A percentile compares a stretch with the other conserved stretches of the same genome.
These are phyloP conservation scores for Vitis hybrid DNA, from an alignment of 177 flowering plant genomes.

Conservation along the genomic window DNA sequence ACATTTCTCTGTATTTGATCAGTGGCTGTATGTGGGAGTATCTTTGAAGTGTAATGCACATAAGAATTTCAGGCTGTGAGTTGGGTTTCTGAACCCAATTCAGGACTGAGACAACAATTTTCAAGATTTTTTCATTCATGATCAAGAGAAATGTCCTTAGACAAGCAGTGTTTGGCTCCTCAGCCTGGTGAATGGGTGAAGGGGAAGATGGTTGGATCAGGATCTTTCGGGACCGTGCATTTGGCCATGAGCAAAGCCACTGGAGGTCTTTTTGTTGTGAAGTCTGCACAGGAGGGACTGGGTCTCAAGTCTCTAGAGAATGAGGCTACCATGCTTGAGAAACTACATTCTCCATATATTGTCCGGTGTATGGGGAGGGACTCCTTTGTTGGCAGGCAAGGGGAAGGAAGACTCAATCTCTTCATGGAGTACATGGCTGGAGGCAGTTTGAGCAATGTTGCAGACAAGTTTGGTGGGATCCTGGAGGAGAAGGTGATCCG, in stretches of 20 bases:
- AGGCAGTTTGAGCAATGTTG: conserved; percentile 49
- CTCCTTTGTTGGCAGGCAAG: conserved; percentile 10
- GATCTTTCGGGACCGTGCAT: conserved; percentile 47
- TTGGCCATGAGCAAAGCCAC: conserved; percentile 46
- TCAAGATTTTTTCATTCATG: background rate
- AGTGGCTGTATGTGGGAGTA: too few species aligned
- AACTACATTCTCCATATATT: conserved; percentile 47
- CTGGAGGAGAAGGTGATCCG: conserved; percentile 48
- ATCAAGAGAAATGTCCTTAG: conserved; percentile 24
- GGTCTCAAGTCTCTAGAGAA: conserved; percentile 30
- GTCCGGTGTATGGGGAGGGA: conserved; percentile 47
- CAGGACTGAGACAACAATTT: background rate
- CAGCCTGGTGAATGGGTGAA: conserved; percentile 39
- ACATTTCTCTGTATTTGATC: too few species aligned
- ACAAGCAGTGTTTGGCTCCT: conserved; percentile 12
- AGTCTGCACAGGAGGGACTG: conserved; percentile 33
- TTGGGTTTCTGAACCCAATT: conserved; percentile 15
- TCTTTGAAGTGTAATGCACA: background rate
- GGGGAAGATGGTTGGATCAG: conserved; percentile 52
- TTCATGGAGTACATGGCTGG: conserved; percentile 71
- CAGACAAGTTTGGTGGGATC: conserved; percentile 38
- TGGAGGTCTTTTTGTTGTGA: conserved; percentile 51
- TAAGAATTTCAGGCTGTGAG: background rate
- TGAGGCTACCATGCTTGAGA: conserved; percentile 46
- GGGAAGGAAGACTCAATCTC: conserved; percentile 27